Conservation (phyloP, 257 asterid species). For the Solanum infundibuliforme region DNA sequence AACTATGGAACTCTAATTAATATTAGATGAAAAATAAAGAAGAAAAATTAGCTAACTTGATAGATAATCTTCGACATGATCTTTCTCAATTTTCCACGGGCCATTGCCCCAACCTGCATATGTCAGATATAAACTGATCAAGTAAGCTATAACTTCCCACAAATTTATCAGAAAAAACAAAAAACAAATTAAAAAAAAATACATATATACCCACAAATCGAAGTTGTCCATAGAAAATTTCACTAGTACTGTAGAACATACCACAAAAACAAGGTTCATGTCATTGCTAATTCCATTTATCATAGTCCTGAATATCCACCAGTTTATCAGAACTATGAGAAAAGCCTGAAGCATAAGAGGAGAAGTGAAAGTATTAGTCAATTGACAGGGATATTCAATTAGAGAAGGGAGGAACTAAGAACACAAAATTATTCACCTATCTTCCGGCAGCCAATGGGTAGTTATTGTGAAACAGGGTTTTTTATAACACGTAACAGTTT, state of each 20-base stretch:
- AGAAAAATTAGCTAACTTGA: constrained; percentile 39
- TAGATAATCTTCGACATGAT: constrained; percentile 56
- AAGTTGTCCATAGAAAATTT: neutral
- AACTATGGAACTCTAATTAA: too few relatives aligned
- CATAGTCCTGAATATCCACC: constrained; percentile 59
- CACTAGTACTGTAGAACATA: constrained; percentile 9
- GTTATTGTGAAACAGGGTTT: constrained; percentile 70
- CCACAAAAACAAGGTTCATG: constrained; percentile 72
- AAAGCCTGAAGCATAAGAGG: constrained; percentile 39
- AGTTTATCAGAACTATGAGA: constrained; percentile 81
- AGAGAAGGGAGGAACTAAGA: neutral
- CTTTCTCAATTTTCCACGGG: constrained; percentile 73
- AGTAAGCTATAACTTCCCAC: neutral
- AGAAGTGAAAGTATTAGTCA: neutral
- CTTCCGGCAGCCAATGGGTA: constrained; percentile 61
- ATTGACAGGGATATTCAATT: neutral
- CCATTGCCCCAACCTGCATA: constrained; percentile 80
- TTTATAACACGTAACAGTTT: constrained; percentile 55
- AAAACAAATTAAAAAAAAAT: too few relatives aligned
- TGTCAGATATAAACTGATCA: neutral
- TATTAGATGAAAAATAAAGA: neutral
- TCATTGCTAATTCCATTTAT: constrained; percentile 38
- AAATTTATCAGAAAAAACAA: neutral
- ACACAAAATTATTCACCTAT: constrained; percentile 35
- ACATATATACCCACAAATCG: neutral